Evolutionary conservation across 495 filamentous ascomycete species (phyloP), one percentile per base, ranked within the genome.

Genomic region (Usnea hakonensis): DNA sequence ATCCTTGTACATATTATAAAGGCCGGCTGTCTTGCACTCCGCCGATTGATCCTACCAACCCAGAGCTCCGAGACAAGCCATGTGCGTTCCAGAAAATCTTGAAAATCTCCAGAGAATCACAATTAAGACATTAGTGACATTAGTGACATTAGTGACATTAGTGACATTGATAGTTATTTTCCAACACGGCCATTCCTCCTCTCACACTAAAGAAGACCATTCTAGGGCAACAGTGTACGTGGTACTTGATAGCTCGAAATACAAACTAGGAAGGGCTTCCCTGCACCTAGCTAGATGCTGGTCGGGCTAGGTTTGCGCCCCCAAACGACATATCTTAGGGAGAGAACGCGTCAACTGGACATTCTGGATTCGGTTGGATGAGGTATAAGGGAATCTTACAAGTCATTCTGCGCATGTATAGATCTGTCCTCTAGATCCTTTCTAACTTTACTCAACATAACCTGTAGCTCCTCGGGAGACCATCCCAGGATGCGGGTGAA

Each of bases 401-500:
- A 44, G 63, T 65, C 63, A 19, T 63, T 57, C 26, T 65, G 60
- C 37, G 55, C 70, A 67, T 87, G 82, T 11, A 81, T 72, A 11
- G 68, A 72, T 5, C 73, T 71, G 62, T 84, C 78, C 44, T 76
- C 73, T 60, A 87, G 57, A 43, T 81, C 81, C 38, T 75, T 78
- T 23, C 81, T 76, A 3, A 85, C 77, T 7, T 81, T 73, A 33
- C 73, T 75, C 11, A 83, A 72, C 60, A 86, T 75, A n/a, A 80
- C 72, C 65, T 84, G 77, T 30, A 81, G 76, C 61, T 88, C 76
- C n/a, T 81, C 78, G 33, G 78, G 73, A 0, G 72, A 74, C 80
- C 83, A 84, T 2, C 80, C 79, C 13, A 83, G 72, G 0, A 81
- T 78, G 16, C 76, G 76, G 6, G 81, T 85, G 53, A 83, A 83